Evolutionary conservation across 2,329 filamentous ascomycete species (phyloP).

Genomic region (Nigrospora sphaerica): DNA sequence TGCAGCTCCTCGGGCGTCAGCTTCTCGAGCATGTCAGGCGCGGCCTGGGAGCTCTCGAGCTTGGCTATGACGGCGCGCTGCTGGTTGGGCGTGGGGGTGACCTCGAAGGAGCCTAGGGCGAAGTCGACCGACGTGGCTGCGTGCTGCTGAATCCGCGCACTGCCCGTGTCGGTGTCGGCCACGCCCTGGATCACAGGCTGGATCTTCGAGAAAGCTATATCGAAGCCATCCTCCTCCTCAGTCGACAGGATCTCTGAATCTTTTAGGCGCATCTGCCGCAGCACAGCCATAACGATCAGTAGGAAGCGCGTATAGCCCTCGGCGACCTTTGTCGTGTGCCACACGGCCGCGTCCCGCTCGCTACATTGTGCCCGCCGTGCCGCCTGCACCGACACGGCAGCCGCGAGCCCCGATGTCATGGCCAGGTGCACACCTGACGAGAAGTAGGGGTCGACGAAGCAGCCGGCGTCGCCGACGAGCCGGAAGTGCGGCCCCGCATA

Average conservation of each 20-base stretch:
- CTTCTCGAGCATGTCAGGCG: neutral
- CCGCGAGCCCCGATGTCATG: slow-evolving; percentile 32
- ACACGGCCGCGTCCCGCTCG: slow-evolving; percentile 27
- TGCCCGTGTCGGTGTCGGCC: neutral
- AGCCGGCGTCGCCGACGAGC: slow-evolving; percentile 37
- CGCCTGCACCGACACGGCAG: slow-evolving; percentile 35
- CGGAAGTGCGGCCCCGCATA: slow-evolving; percentile 33
- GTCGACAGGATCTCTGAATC: slow-evolving; percentile 32
- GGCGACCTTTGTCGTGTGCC: slow-evolving; percentile 36
- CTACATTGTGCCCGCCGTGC: slow-evolving; percentile 26
- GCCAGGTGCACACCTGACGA: slow-evolving; percentile 41
- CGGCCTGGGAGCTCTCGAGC: neutral
- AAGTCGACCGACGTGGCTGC: neutral
- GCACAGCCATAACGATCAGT: slow-evolving; percentile 29
- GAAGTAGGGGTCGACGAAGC: slow-evolving; percentile 42
- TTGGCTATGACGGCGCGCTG: neutral
- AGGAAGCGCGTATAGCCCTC: slow-evolving; percentile 41
- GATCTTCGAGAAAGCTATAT: slow-evolving; percentile 33
- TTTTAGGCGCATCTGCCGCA: slow-evolving; percentile 31
- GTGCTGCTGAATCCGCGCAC: neutral
- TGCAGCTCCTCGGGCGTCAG: neutral
- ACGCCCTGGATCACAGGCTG: neutral
- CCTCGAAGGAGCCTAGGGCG: neutral
- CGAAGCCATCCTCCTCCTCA: slow-evolving; percentile 32
- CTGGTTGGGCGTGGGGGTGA: neutral